Conservation (phyloP, 352 stramenopile genomes). For the Blastocystis sp. region DNA sequence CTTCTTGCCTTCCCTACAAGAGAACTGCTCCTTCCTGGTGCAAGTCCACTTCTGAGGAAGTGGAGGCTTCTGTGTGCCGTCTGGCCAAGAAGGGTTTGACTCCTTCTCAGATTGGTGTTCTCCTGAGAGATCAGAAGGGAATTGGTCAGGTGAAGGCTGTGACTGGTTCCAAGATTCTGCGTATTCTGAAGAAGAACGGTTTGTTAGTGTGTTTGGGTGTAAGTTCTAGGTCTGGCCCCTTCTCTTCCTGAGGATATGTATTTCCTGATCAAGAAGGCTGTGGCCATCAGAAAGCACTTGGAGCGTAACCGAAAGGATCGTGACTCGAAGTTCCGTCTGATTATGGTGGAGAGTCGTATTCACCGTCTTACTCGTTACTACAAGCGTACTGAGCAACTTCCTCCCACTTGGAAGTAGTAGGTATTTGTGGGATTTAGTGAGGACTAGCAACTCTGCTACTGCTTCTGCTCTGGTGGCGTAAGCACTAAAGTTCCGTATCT, state of each 20-base stretch:
- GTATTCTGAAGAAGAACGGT: slow-evolving; percentile 98
- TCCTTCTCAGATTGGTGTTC: slow-evolving; percentile 96
- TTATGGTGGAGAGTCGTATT: slow-evolving; percentile 99
- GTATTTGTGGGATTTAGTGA: neutral
- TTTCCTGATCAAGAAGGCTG: slow-evolving; percentile 99
- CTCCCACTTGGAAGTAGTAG: slow-evolving; percentile 99
- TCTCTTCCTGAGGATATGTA: slow-evolving; percentile 99
- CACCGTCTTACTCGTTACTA: slow-evolving; percentile 95
- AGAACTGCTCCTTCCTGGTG: slow-evolving; percentile 95
- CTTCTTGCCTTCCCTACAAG: slow-evolving; percentile 97
- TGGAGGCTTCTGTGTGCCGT: slow-evolving; percentile 98
- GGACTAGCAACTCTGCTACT: slow-evolving; percentile 79
- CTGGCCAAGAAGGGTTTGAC: slow-evolving; percentile 97
- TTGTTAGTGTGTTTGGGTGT: slow-evolving; percentile 69
- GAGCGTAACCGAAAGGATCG: slow-evolving; percentile 99
- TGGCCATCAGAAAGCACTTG: slow-evolving; percentile 98
- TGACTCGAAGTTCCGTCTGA: slow-evolving; percentile 99
- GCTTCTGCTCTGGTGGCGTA: slow-evolving; percentile 97
- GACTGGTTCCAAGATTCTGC: slow-evolving; percentile 97
- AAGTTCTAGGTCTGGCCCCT: slow-evolving; percentile 77
- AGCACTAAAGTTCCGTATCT: slow-evolving; percentile 72
- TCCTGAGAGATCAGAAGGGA: slow-evolving; percentile 97
- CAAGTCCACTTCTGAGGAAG: slow-evolving; percentile 90
- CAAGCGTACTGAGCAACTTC: slow-evolving; percentile 96
- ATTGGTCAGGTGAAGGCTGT: slow-evolving; percentile 97